Conservation (phyloP, 2,329 filamentous ascomycete species). For the Aspergillus quadricinctus region DNA sequence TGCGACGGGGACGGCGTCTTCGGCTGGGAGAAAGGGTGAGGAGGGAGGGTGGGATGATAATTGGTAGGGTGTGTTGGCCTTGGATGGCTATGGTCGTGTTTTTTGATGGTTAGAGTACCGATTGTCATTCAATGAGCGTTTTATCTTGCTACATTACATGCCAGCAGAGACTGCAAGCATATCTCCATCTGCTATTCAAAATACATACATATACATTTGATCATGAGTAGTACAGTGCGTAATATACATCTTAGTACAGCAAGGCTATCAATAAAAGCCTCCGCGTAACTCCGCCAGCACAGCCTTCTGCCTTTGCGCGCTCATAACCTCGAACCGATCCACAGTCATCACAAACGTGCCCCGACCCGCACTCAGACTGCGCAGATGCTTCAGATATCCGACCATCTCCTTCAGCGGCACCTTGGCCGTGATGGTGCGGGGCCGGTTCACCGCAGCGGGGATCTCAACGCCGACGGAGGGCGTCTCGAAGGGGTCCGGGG, state of each 20-base stretch:
- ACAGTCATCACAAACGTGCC: constrained; percentile 73
- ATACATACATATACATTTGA: not conserved
- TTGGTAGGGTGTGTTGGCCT: too few species aligned
- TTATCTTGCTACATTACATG: not conserved
- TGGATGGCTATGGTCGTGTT: too few species aligned
- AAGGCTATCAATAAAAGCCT: constrained; percentile 15
- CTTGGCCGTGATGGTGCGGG: constrained; percentile 69
- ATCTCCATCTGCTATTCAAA: not conserved
- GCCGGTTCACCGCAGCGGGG: constrained; percentile 37
- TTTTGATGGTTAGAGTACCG: not conserved
- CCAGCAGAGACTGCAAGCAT: not conserved
- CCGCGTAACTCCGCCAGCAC: constrained; percentile 47
- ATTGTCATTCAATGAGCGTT: not conserved
- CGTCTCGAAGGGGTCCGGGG: constrained; percentile 70
- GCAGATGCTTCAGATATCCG: constrained; percentile 82
- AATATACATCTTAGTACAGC: constrained; percentile 2
- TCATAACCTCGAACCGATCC: constrained; percentile 67
- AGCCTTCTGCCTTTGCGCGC: constrained; percentile 54
- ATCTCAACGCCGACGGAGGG: constrained; percentile 19
- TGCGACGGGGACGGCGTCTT: constrained; percentile 18
- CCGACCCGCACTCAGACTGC: constrained; percentile 82
- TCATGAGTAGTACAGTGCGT: not conserved
- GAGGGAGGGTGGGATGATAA: constrained; percentile 50
- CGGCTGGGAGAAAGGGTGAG: constrained; percentile 47
- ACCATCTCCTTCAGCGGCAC: constrained; percentile 97